Percentiles rank a stretch among this genome's conserved stretches.
These are phyloP conservation scores for Fusarium chlamydosporum DNA, from an alignment of 2,329 filamentous ascomycete genomes.

Conservation along the genomic window DNA sequence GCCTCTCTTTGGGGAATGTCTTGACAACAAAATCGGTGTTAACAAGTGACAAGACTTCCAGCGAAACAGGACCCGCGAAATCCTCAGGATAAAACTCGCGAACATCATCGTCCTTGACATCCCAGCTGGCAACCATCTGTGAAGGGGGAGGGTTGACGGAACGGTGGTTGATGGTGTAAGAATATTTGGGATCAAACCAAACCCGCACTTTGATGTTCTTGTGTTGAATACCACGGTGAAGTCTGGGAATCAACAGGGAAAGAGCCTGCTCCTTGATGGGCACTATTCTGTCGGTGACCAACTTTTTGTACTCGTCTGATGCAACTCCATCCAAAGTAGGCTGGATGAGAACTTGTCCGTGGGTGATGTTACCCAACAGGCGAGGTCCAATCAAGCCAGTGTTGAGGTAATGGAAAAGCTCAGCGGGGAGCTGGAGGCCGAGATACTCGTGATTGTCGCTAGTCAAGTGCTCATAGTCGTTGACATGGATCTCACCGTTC, in stretches of 20 bases:
- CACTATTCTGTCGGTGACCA: slow-evolving; percentile 81
- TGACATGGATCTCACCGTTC: slow-evolving; percentile 81
- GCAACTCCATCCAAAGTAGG: slow-evolving; percentile 89
- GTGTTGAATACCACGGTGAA: slow-evolving; percentile 86
- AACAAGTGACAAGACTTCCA: slow-evolving; percentile 76
- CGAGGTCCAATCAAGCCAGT: slow-evolving; percentile 84
- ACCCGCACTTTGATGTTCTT: slow-evolving; percentile 82
- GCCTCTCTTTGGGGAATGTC: slow-evolving; percentile 73
- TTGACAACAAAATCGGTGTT: slow-evolving; percentile 78
- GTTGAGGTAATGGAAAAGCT: slow-evolving; percentile 91
- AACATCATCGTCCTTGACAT: slow-evolving; percentile 73
- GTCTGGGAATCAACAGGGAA: slow-evolving; percentile 80
- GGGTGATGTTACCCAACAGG: slow-evolving; percentile 85
- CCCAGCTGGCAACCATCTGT: slow-evolving; percentile 73
- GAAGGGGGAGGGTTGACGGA: slow-evolving; percentile 63
- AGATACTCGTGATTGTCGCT: slow-evolving; percentile 90
- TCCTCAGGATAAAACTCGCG: slow-evolving; percentile 63
- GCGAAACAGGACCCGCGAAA: slow-evolving; percentile 61
- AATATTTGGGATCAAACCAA: slow-evolving; percentile 84
- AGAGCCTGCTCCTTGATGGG: slow-evolving; percentile 82
- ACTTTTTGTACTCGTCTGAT: slow-evolving; percentile 82
- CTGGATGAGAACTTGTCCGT: slow-evolving; percentile 80
- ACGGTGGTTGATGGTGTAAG: slow-evolving; percentile 76
- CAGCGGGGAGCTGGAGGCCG: slow-evolving; percentile 88
- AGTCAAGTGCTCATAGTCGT: slow-evolving; percentile 80